phyloP scores from a whole-genome alignment of 345 rosid species.

The Pistacia vera region DNA sequence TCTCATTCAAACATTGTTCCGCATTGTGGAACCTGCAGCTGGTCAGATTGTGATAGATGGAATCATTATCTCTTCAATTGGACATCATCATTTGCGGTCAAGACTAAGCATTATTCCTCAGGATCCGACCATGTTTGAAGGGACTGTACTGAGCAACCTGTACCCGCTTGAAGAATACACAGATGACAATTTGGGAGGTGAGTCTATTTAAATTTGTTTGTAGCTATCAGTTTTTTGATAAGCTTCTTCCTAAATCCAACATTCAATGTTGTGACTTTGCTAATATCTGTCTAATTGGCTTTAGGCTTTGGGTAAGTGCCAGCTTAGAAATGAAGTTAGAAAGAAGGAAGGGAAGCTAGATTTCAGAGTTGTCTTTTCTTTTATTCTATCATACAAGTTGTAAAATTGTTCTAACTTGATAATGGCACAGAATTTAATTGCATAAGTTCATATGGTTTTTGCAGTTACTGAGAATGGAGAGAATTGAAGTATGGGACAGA shows the following conservation, averaged over 20 bases:
- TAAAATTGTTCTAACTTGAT: no score
- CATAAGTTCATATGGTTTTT: slow-evolving; percentile 6
- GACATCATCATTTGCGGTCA: slow-evolving; percentile 77
- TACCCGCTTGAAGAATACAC: slow-evolving; percentile 89
- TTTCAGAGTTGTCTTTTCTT: slow-evolving; percentile 30
- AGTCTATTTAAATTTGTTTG: slow-evolving; percentile 2
- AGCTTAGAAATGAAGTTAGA: slow-evolving; percentile 82
- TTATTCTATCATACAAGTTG: not conserved
- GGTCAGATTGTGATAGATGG: slow-evolving; percentile 75
- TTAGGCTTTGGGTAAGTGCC: slow-evolving; percentile 91
- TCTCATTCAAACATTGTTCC: slow-evolving; percentile 78
- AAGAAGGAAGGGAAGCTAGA: slow-evolving; percentile 76
- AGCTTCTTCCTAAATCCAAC: no score
- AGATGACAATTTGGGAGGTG: slow-evolving; percentile 92
- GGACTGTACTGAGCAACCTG: slow-evolving; percentile 76
- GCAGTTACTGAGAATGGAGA: slow-evolving; percentile 83
- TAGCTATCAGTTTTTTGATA: no score
- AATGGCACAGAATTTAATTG: not conserved
- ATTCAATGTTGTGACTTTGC: not conserved
- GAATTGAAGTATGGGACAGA: slow-evolving; percentile 95
- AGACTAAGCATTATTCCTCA: slow-evolving; percentile 88
- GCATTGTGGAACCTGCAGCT: slow-evolving; percentile 73
- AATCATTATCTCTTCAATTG: slow-evolving; percentile 60
- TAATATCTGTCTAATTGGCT: slow-evolving; percentile 14
- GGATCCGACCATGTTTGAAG: slow-evolving; percentile 96